phyloP scores from a whole-genome alignment of 2,329 filamentous ascomycete genomes.

The Colletotrichum higginsianum region DNA sequence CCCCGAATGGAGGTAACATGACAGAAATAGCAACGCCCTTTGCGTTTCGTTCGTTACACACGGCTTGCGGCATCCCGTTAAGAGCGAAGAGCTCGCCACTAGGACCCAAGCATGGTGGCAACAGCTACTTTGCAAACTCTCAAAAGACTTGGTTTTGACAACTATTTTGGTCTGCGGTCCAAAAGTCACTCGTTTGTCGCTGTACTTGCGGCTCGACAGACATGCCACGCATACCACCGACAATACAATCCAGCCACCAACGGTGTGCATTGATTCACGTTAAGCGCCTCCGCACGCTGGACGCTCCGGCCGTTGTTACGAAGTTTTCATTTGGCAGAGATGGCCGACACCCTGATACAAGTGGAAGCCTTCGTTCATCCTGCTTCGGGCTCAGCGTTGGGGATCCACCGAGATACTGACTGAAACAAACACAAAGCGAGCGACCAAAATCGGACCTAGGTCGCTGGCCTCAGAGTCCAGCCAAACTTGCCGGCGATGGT shows the following conservation, averaged over 20 bases:
- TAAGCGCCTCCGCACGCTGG: background rate
- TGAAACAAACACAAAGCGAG: background rate
- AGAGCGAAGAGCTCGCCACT: background rate
- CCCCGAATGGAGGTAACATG: background rate
- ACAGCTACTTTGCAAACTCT: too few species aligned
- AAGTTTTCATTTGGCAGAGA: background rate
- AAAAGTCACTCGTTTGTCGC: too few species aligned
- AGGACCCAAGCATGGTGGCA: background rate
- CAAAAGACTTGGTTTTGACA: background rate
- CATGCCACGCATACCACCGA: background rate
- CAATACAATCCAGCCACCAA: background rate
- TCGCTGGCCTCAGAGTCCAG: background rate
- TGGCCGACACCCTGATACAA: background rate
- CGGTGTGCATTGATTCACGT: background rate
- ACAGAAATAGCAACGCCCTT: background rate
- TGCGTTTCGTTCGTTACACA: background rate
- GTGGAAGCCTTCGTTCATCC: background rate
- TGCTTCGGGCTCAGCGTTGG: background rate
- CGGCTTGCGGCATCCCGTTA: background rate
- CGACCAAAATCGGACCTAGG: too few species aligned
- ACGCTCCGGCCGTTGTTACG: background rate
- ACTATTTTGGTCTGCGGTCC: background rate
- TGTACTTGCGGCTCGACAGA: background rate
- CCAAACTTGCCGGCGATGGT: background rate
- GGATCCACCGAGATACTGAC: too few species aligned